A percentile compares a stretch with the other conserved stretches of the same genome.
Conservation (phyloP, 2,329 filamentous ascomycete genomes). For the Venturia asperata region DNA sequence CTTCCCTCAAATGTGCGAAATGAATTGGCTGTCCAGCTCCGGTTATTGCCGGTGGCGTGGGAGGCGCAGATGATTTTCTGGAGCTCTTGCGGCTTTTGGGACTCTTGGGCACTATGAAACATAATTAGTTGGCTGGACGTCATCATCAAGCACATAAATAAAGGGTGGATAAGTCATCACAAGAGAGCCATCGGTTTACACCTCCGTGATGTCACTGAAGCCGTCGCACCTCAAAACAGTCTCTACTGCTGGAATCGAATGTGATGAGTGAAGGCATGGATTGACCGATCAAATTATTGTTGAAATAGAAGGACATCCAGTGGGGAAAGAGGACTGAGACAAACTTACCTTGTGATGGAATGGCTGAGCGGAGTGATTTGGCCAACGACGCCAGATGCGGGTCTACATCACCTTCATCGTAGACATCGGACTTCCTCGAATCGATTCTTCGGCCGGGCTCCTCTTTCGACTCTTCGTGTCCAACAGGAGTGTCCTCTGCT, state of each 20-base stretch:
- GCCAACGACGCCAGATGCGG: background rate
- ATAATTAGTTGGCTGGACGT: background rate
- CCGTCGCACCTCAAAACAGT: no score
- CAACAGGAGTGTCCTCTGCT: slow-evolving; percentile 1
- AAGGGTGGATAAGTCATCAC: no score
- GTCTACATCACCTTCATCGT: background rate
- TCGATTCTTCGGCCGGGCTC: background rate
- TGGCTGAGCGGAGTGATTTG: background rate
- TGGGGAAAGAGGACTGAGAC: no score
- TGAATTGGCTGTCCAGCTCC: background rate
- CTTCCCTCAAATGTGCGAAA: background rate
- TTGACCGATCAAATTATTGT: no score
- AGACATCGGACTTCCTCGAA: background rate
- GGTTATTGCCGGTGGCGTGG: background rate
- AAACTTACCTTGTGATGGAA: background rate
- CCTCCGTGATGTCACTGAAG: no score
- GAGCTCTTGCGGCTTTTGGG: background rate
- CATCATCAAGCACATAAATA: no score
- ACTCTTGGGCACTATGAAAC: background rate
- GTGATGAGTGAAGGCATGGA: no score
- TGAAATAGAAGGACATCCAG: no score
- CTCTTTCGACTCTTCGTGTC: background rate
- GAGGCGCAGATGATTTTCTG: background rate
- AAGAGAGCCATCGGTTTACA: no score
- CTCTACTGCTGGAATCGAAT: no score